Evolutionary conservation across 495 filamentous ascomycete species (phyloP).

Genomic region (Neurospora hispaniola): DNA sequence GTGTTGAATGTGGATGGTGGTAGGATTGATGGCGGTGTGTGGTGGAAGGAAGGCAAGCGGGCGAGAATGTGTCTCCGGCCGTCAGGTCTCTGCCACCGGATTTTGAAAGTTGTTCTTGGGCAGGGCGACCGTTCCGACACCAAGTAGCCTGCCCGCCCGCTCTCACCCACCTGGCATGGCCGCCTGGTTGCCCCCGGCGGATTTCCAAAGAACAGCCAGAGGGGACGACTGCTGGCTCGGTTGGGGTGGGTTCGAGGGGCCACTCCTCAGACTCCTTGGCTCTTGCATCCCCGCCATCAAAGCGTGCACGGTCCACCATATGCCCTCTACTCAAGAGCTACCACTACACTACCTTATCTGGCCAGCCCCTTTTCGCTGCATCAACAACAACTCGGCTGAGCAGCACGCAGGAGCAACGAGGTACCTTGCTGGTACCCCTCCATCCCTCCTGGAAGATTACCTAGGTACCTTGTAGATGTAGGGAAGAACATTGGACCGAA

Average conservation of each 20-base stretch:
- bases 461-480: not conserved
- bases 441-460: not conserved
- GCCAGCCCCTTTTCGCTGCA: not conserved
- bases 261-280: not conserved
- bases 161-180: not conserved
- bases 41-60: constrained; percentile 8
- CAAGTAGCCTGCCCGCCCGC: not conserved
- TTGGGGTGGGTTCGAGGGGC: not conserved
- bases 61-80: constrained; percentile 16
- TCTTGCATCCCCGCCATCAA: not conserved
- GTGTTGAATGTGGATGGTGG: constrained; percentile 14
- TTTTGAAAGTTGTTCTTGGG: constrained; percentile 33
- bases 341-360: not conserved
- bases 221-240: not conserved
- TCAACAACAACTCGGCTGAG: not conserved
- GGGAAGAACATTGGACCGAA: not conserved
- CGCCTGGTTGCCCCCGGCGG: not conserved
- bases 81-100: constrained; percentile 15
- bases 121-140: constrained; percentile 4
- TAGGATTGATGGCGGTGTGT: constrained; percentile 26
- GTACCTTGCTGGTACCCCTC: not conserved
- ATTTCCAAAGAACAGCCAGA: not conserved
- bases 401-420: not conserved
- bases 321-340: not conserved
- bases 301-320: not conserved